Evolutionary conservation across 345 rosid genomes (phyloP).

Genomic region (Trapa incisa): DNA sequence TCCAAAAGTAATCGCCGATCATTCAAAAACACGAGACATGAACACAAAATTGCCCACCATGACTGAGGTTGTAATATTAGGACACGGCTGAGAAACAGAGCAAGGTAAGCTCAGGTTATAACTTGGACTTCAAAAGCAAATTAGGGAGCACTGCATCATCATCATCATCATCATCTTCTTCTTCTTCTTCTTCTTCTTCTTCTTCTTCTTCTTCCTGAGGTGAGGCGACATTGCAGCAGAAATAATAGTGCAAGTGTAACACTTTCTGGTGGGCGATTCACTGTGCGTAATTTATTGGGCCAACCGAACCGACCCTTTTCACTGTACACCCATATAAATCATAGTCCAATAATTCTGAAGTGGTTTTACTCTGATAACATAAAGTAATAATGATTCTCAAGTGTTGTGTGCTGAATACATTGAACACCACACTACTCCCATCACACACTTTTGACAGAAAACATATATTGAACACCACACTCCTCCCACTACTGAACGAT

Average conservation of each 20-base stretch:
- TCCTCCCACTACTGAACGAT: no score
- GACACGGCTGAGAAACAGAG: no score
- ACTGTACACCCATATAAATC: background rate
- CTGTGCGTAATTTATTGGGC: slow-evolving; percentile 1
- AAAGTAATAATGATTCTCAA: background rate
- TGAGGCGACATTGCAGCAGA: background rate
- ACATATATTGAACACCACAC: no score
- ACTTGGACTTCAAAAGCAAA: no score
- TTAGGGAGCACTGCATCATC: no score
- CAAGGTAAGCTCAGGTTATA: no score
- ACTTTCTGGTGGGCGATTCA: background rate
- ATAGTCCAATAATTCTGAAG: background rate
- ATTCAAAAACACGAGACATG: background rate
- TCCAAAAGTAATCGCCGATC: background rate
- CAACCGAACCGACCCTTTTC: background rate
- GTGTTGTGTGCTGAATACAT: no score
- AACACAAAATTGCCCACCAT: background rate
- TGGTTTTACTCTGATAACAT: no score
- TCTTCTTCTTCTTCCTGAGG: no score
- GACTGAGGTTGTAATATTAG: no score
- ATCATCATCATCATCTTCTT: no score
- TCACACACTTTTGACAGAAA: background rate
- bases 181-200: no score
- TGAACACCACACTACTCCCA: background rate
- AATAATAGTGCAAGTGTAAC: background rate